Conservation (phyloP, 495 filamentous ascomycete genomes). For the Aspergillus kassunensis region DNA sequence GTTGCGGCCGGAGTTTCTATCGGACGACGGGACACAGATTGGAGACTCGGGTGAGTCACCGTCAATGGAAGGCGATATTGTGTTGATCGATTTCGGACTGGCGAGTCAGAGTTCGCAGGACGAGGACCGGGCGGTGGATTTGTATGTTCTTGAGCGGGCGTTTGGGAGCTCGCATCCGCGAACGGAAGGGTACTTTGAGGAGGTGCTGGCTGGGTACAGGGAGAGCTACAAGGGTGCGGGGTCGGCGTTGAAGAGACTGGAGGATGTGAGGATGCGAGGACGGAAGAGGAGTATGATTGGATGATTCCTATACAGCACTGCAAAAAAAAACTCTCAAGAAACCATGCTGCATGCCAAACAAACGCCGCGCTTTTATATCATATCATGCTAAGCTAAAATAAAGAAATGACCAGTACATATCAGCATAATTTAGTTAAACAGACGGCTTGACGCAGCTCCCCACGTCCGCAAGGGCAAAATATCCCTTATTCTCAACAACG, state of each 20-base stretch:
- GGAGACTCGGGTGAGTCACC: constrained; percentile 15
- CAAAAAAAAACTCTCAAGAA: not conserved
- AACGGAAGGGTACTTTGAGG: constrained; percentile 71
- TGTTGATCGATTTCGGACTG: constrained; percentile 94
- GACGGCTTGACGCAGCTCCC: constrained; percentile 36
- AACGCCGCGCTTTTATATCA: constrained; percentile 8
- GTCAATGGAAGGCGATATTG: constrained; percentile 64
- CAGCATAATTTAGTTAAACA: too few relatives aligned
- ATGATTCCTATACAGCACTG: constrained; percentile 29
- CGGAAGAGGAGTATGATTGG: constrained; percentile 97
- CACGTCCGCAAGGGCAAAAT: constrained; percentile 81
- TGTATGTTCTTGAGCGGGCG: constrained; percentile 96
- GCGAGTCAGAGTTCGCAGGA: constrained; percentile 77
- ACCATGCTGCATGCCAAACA: not conserved
- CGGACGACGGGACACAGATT: not conserved
- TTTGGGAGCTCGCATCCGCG: constrained; percentile 92
- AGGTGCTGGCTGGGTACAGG: constrained; percentile 58
- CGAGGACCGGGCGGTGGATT: constrained; percentile 92
- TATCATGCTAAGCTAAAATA: too few relatives aligned
- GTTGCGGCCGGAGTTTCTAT: constrained; percentile 48
- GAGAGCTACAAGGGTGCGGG: constrained; percentile 55
- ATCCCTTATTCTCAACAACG: constrained; percentile 97
- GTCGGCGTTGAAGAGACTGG: constrained; percentile 68
- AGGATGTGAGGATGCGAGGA: constrained; percentile 94
- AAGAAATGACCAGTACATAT: too few relatives aligned